Percentiles rank a stretch among this genome's conserved stretches.
These are phyloP conservation scores for Filosporella fistucella DNA, from an alignment of 495 filamentous ascomycete species.

Conservation along the genomic window DNA sequence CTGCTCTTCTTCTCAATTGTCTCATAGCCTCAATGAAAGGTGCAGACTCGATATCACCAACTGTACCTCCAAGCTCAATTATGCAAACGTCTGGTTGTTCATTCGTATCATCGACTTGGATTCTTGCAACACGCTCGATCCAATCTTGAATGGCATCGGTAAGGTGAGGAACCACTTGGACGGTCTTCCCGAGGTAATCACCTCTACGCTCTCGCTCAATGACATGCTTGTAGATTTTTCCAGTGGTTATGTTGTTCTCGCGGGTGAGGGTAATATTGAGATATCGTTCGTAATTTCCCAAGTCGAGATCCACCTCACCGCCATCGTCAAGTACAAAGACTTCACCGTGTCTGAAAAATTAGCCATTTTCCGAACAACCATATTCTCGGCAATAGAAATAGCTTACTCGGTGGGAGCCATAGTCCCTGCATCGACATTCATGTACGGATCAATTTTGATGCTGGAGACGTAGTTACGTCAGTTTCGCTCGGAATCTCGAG, in stretches of 20 bases:
- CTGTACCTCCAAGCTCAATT: conserved; percentile 69
- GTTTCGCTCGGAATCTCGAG: conserved; percentile 32
- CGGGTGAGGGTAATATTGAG: conserved; percentile 61
- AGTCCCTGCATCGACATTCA: conserved; percentile 81
- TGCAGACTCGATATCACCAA: conserved; percentile 87
- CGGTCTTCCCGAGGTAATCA: conserved; percentile 87
- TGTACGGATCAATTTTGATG: conserved; percentile 83
- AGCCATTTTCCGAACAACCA: neutral
- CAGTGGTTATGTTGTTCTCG: conserved; percentile 92
- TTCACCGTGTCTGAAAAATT: conserved; percentile 29
- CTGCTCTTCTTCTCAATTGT: conserved; percentile 66
- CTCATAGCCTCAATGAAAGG: conserved; percentile 86
- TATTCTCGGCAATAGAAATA: neutral
- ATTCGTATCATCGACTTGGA: conserved; percentile 82
- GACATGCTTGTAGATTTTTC: conserved; percentile 89
- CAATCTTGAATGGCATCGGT: conserved; percentile 89
- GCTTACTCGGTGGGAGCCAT: conserved; percentile 67
- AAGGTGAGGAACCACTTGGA: conserved; percentile 90
- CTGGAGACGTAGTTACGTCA: conserved; percentile 21
- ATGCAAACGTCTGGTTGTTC: conserved; percentile 91
- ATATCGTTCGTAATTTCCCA: conserved; percentile 94
- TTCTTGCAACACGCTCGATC: conserved; percentile 80
- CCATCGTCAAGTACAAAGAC: conserved; percentile 52
- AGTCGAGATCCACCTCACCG: conserved; percentile 84
- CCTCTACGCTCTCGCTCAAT: conserved; percentile 59